Percentiles rank a stretch among this genome's conserved stretches.
Conservation (phyloP, 179 eudicot species). For the Silene noctiflora region DNA sequence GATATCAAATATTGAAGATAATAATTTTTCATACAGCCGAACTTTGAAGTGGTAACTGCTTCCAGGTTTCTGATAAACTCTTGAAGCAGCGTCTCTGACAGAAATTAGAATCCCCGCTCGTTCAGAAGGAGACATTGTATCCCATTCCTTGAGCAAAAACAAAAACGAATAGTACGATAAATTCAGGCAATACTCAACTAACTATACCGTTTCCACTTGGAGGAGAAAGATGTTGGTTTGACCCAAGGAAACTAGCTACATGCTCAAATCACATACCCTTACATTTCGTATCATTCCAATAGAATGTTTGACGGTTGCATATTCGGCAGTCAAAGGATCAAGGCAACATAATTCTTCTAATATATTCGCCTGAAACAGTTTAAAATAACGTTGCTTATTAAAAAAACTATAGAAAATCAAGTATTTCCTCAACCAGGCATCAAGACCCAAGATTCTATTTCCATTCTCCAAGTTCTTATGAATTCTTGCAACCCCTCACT, state of each 20-base stretch:
- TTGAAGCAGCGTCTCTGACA: conserved; percentile 45
- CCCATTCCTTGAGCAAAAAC: conserved; percentile 59
- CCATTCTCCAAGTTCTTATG: not conserved
- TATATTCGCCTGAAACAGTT: conserved; percentile 55
- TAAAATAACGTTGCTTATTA: not conserved
- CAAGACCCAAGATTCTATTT: no score
- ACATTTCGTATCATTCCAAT: conserved; percentile 60
- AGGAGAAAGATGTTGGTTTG: not conserved
- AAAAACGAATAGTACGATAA: not conserved
- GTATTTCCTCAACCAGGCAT: conserved; percentile 8
- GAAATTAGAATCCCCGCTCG: conserved; percentile 54
- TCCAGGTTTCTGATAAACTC: conserved; percentile 39
- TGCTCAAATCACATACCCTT: conserved; percentile 40
- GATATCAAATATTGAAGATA: conserved; percentile 71
- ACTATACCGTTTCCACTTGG: conserved; percentile 13
- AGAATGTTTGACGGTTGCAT: conserved; percentile 39
- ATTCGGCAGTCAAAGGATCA: conserved; percentile 37
- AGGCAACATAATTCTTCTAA: conserved; percentile 63
- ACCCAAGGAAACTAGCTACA: conserved; percentile 5
- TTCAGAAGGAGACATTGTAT: conserved; percentile 59
- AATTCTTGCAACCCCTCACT: not conserved
- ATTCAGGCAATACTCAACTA: conserved; percentile 5
- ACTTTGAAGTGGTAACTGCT: conserved; percentile 65
- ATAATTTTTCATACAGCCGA: conserved; percentile 73
- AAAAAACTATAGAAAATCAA: not conserved